Evolutionary conservation across 352 stramenopile species (phyloP).

Genomic region (Phytophthora citrophthora): DNA sequence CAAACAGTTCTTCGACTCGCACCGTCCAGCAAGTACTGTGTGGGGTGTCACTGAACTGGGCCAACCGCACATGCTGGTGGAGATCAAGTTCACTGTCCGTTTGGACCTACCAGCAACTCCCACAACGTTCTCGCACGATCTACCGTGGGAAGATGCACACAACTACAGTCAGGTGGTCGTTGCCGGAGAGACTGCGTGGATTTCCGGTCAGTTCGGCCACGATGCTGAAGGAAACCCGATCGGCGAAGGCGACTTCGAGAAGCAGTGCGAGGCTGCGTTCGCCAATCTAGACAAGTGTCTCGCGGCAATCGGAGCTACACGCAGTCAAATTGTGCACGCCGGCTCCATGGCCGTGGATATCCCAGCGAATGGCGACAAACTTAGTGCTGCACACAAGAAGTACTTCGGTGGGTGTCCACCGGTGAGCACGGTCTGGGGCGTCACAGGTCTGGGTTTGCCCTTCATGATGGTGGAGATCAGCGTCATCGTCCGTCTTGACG

Average conservation of each 20-base stretch:
- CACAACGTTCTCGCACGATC: neutral
- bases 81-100: constrained; percentile 10
- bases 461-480: constrained; percentile 11
- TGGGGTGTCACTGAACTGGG: neutral
- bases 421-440: constrained; percentile 2
- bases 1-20: constrained; percentile 7
- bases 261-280: constrained; percentile 6
- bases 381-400: constrained; percentile 6
- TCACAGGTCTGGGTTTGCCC: neutral
- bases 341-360: constrained; percentile 1
- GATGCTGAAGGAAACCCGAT: constrained; percentile 1
- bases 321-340: constrained; percentile 1
- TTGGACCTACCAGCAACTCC: constrained; percentile 4
- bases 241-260: neutral
- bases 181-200: constrained; percentile 6
- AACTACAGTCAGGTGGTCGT: constrained; percentile 6
- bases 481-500: constrained; percentile 1
- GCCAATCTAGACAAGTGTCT: constrained; percentile 13
- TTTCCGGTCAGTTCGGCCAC: constrained; percentile 8
- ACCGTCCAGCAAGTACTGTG: neutral
- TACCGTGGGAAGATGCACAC: constrained; percentile 6
- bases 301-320: constrained; percentile 1
- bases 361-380: neutral
- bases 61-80: constrained; percentile 2
- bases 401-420: constrained; percentile 1